These are phyloP conservation scores for Trichoderma afroharzianum DNA, from an alignment of 2,329 filamentous ascomycete genomes.

Conservation along the genomic window DNA sequence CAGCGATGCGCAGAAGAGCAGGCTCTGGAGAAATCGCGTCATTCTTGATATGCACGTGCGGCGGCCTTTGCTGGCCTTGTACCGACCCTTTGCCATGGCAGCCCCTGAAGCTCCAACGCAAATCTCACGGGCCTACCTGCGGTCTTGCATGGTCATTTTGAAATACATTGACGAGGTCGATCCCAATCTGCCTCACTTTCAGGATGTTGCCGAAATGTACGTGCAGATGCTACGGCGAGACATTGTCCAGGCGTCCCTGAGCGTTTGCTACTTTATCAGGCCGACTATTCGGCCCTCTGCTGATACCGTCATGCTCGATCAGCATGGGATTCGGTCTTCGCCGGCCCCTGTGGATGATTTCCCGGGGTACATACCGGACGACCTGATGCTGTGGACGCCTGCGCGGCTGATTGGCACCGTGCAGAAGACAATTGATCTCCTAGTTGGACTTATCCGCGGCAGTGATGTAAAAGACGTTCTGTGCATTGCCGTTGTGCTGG, in stretches of 20 bases:
- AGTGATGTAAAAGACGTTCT: slow-evolving; percentile 50
- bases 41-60: slow-evolving; percentile 54
- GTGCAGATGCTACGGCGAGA: slow-evolving; percentile 52
- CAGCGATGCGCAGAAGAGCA: slow-evolving; percentile 43
- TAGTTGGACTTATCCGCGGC: slow-evolving; percentile 45
- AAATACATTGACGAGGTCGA: slow-evolving; percentile 54
- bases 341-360: slow-evolving; percentile 35
- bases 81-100: slow-evolving; percentile 54
- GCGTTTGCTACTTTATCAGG: slow-evolving; percentile 53
- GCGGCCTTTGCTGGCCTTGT: slow-evolving; percentile 49
- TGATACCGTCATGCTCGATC: slow-evolving; percentile 29
- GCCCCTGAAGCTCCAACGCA: slow-evolving; percentile 47
- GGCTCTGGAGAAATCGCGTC: slow-evolving; percentile 49
- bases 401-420: slow-evolving; percentile 41
- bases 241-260: slow-evolving; percentile 52
- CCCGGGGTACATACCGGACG: slow-evolving; percentile 33
- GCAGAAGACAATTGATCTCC: slow-evolving; percentile 44
- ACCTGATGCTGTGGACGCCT: slow-evolving; percentile 41
- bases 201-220: slow-evolving; percentile 50
- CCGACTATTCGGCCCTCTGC: slow-evolving; percentile 29
- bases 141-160: slow-evolving; percentile 54
- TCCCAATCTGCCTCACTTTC: slow-evolving; percentile 43
- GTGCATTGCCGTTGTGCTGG: slow-evolving; percentile 45
- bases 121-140: slow-evolving; percentile 50
- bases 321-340: slow-evolving; percentile 33